Evolutionary conservation across 2,329 filamentous ascomycete species (phyloP), one percentile per base, ranked within the genome.

Genomic region (Penicillium digitatum): DNA sequence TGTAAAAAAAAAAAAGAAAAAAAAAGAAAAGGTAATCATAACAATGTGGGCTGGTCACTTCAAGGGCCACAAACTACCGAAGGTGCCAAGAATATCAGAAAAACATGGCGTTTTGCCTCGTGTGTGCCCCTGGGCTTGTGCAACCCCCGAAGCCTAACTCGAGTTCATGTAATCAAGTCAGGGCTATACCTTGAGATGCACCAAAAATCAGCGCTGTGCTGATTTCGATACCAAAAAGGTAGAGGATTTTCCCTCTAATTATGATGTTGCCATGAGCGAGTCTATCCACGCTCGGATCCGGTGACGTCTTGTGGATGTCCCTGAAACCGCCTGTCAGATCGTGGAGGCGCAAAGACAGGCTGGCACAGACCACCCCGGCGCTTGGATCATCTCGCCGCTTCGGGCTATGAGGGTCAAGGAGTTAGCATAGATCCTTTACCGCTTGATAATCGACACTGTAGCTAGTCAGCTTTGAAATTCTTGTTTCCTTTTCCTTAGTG

Each of bases 371-470:
- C 58, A 59, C 54, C 64, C 60, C 63, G 62, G 60, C 55, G 60
- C 62, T 53, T 52, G 52, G 47, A 63, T 59, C 54, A 55, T 52
- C 55, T 65, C 60, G 63, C 62, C 64, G 61, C 58, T 58, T 62
- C 59, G 62, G 64, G 61, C 67, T 61, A 56, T 61, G 58, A 58
- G 62, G 61, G 63, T 57, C 56, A 60, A 56, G 62, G 52, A 52
- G 60, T 32, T 57, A 56, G 20, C 53, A 39, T 35, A 47, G 52
- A 48, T 52, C 52, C 55, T 66, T 80, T 78, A 88, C 78, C 84
- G 83, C 76, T 89, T 89, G 71, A 89, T 76, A 73, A 89, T 88
- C 12, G 83, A 85, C 55, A 86, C 82, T 85, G 58, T 55, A 56
- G 43, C 48, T 45, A 48, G 64, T 72, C 61, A 72, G 68, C 55